phyloP scores from a whole-genome alignment of 805 yeast genomes.

The Teunomyces panamensis region DNA sequence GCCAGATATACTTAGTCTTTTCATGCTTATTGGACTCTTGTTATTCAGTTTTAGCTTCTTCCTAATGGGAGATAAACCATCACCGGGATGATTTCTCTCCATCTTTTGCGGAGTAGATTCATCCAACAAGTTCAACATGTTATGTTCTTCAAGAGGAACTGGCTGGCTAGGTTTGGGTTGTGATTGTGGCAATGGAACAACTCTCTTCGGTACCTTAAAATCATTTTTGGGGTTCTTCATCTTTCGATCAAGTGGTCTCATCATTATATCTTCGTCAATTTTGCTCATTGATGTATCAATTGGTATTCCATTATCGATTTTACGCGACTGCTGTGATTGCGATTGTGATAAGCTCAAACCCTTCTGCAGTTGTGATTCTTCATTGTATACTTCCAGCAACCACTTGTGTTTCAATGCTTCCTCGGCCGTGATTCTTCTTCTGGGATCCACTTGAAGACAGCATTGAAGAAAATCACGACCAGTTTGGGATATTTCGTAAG shows the following conservation, averaged over 20 bases:
- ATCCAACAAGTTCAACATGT: constrained; percentile 17
- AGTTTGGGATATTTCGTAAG: constrained; percentile 59
- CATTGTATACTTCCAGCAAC: constrained; percentile 46
- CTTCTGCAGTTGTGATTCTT: constrained; percentile 26
- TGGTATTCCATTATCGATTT: constrained; percentile 38
- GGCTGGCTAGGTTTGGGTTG: constrained; percentile 20
- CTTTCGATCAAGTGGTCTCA: constrained; percentile 36
- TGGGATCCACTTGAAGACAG: constrained; percentile 75
- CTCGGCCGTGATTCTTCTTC: constrained; percentile 65
- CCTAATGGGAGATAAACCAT: constrained; percentile 4
- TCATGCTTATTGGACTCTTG: not conserved
- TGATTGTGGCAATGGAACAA: constrained; percentile 42
- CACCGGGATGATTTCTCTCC: not conserved
- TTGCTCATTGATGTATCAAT: constrained; percentile 35
- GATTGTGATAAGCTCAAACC: constrained; percentile 67
- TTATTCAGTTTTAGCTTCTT: constrained; percentile 8
- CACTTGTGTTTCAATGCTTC: constrained; percentile 80
- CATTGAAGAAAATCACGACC: constrained; percentile 72
- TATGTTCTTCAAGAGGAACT: constrained; percentile 15
- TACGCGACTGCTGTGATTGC: constrained; percentile 60
- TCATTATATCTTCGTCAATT: constrained; percentile 43
- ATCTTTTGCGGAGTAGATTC: constrained; percentile 4
- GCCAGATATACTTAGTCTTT: not conserved
- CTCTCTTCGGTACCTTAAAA: constrained; percentile 43
- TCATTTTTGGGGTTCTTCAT: constrained; percentile 24